Evolutionary conservation across 225 moss, liverwort and hornwort species (phyloP).

Genomic region (Sphagnum tenellum): DNA sequence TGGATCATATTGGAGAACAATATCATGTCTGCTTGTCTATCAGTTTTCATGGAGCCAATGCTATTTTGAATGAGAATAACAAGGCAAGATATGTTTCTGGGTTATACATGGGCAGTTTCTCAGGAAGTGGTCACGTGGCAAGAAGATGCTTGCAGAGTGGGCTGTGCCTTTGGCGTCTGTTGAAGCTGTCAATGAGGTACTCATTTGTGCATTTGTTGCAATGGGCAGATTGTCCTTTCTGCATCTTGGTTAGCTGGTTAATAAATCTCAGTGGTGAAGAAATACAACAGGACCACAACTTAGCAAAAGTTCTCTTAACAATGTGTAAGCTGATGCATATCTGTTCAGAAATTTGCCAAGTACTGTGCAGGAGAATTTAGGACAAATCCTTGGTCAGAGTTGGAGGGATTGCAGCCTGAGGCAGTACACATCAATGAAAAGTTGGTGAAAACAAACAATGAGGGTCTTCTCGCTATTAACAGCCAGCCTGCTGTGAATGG

Average conservation of each 20-base stretch:
- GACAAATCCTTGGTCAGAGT: slow-evolving; percentile 91
- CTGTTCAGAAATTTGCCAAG: slow-evolving; percentile 36
- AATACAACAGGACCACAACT: no score
- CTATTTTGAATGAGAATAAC: no score
- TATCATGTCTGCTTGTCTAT: no score
- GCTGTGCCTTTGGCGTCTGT: slow-evolving; percentile 54
- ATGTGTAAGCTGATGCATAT: no score
- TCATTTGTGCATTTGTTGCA: no score
- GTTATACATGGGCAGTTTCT: slow-evolving; percentile 57
- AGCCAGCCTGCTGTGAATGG: slow-evolving; percentile 96
- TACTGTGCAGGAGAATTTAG: slow-evolving; percentile 73
- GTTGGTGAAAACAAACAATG: slow-evolving; percentile 55
- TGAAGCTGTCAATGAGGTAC: slow-evolving; percentile 48
- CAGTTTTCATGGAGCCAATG: no score
- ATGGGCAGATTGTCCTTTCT: no score
- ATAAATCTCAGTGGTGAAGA: no score
- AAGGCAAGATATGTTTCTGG: no score
- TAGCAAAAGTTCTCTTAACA: no score
- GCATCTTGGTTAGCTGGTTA: no score
- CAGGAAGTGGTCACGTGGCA: slow-evolving; percentile 76
- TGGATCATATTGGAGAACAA: no score
- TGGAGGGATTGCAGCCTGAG: slow-evolving; percentile 89
- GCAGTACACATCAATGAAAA: slow-evolving; percentile 73
- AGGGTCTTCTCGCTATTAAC: slow-evolving; percentile 83
- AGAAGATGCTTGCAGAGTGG: slow-evolving; percentile 85